A percentile compares a stretch with the other conserved stretches of the same genome.
Conservation (phyloP, 2,329 filamentous ascomycete genomes). For the Ophiostoma pallidulum region DNA sequence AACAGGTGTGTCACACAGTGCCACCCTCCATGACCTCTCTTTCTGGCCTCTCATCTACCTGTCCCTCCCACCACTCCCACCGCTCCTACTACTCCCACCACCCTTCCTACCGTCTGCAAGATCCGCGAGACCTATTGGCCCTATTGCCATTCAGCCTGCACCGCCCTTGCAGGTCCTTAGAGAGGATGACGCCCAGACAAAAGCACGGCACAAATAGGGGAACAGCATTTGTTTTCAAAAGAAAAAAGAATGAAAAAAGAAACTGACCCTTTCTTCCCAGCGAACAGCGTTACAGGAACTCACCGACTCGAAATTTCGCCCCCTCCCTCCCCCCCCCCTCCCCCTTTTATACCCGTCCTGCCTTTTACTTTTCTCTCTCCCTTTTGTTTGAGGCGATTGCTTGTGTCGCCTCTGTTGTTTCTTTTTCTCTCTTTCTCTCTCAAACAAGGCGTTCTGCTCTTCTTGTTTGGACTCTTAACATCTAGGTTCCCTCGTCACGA, state of each 20-base stretch:
- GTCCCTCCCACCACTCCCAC: conserved; percentile 11
- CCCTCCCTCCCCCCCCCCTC: not conserved
- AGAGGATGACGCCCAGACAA: conserved; percentile 5
- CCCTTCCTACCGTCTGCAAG: conserved; percentile 5
- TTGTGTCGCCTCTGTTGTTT: not conserved
- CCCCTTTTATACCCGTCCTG: not conserved
- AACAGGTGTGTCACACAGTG: conserved; percentile 16
- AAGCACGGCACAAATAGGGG: not conserved
- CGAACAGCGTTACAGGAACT: conserved; percentile 7
- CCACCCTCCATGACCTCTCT: conserved; percentile 9
- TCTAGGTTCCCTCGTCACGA: too few relatives aligned
- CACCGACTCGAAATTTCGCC: conserved; percentile 6
- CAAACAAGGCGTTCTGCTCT: too few relatives aligned
- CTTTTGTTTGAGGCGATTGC: not conserved
- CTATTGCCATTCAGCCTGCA: conserved; percentile 12
- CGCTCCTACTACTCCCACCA: conserved; percentile 13
- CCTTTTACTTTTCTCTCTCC: not conserved
- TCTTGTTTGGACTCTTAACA: too few relatives aligned
- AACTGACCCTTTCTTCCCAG: conserved; percentile 5
- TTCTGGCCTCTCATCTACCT: conserved; percentile 11
- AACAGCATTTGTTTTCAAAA: not conserved
- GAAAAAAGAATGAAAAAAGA: not conserved
- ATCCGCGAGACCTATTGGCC: conserved; percentile 13
- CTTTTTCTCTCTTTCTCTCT: not conserved
- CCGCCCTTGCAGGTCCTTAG: conserved; percentile 14